Evolutionary conservation across 2,329 filamentous ascomycete species (phyloP), one percentile per base, ranked within the genome.

Genomic region (Cladosporium sp.): DNA sequence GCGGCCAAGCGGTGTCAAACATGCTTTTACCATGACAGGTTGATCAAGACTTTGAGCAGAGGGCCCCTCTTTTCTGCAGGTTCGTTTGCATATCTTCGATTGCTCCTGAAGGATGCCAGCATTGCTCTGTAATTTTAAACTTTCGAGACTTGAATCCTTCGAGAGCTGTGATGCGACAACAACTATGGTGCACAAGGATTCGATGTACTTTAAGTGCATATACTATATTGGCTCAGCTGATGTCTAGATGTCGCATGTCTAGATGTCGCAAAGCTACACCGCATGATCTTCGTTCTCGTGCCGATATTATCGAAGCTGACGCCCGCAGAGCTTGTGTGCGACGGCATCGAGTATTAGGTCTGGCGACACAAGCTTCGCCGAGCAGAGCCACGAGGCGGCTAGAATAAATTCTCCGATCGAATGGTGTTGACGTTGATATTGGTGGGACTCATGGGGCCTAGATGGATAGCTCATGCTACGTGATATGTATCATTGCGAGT

Each of bases 1-100:
- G 59, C n/a, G 59, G 59, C n/a, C 16, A 62, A 46, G 40, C 40
- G 40, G n/a, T 46, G 40, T 46, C 40, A 46, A 46, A 46, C n/a
- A 46, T 46, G 40, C 40, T 46, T 46, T 23, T 21, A 5, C 11
- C 8, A 23, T 23, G 40, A 21, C n/a, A 23, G n/a, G 40, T 46
- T 44, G 18, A 44, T 44, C 18, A 18, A 44, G 40, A 44, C 40
- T 44, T 21, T 3, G 40, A 46, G 40, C 40, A 46, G 18, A 23
- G 8, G 10, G 10, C 10, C 6, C n/a, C 8, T 21, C n/a, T 11
- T 46, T 10, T 21, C 40, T 46, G 40, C 40, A 46, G 40, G 18
- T 8, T n/a, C 37, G 37, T 44, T 7, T n/a, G 7, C 18, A 46
- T 46, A 46, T 10, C 40, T 46, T 46, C 40, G 40, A 46, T 8